phyloP scores from a whole-genome alignment of 257 asterid species.

The Coffea eugenioides region DNA sequence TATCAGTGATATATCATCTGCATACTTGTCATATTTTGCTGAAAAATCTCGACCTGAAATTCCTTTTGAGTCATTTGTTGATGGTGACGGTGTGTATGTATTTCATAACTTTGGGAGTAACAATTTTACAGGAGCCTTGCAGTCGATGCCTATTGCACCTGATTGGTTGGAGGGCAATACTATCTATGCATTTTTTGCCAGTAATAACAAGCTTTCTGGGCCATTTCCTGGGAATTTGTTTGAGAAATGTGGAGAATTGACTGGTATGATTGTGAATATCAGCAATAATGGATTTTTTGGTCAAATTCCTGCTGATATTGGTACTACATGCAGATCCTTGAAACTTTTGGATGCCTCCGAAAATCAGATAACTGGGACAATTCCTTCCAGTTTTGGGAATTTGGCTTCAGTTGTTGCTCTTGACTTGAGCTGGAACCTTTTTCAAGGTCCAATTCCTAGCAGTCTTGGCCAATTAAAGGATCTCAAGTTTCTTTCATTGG shows the following conservation, averaged over 20 bases:
- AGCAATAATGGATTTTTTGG: slow-evolving; percentile 63
- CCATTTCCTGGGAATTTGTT: slow-evolving; percentile 51
- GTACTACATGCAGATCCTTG: slow-evolving; percentile 51
- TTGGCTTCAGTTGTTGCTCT: slow-evolving; percentile 59
- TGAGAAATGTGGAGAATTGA: slow-evolving; percentile 61
- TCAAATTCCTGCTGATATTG: slow-evolving; percentile 54
- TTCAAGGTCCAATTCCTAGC: slow-evolving; percentile 68
- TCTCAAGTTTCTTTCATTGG: slow-evolving; percentile 59
- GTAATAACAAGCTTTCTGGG: slow-evolving; percentile 70
- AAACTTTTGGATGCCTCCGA: slow-evolving; percentile 57
- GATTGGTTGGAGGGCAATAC: slow-evolving; percentile 48
- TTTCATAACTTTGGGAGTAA: slow-evolving; percentile 72
- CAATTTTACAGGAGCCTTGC: slow-evolving; percentile 56
- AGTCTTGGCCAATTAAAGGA: slow-evolving; percentile 55
- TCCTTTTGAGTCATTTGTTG: slow-evolving; percentile 38
- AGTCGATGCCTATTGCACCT: slow-evolving; percentile 58
- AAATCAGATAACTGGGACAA: slow-evolving; percentile 57
- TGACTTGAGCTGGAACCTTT: slow-evolving; percentile 60
- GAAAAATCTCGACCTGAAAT: slow-evolving; percentile 38
- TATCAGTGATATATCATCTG: slow-evolving; percentile 45
- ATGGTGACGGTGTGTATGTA: slow-evolving; percentile 39
- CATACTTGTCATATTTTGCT: slow-evolving; percentile 54
- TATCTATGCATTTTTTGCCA: slow-evolving; percentile 76
- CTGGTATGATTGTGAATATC: slow-evolving; percentile 60
- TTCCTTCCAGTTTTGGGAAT: slow-evolving; percentile 57